These are phyloP conservation scores for Elymus sibiricus DNA, from an alignment of 176 grass and related monocot genomes.

Conservation along the genomic window DNA sequence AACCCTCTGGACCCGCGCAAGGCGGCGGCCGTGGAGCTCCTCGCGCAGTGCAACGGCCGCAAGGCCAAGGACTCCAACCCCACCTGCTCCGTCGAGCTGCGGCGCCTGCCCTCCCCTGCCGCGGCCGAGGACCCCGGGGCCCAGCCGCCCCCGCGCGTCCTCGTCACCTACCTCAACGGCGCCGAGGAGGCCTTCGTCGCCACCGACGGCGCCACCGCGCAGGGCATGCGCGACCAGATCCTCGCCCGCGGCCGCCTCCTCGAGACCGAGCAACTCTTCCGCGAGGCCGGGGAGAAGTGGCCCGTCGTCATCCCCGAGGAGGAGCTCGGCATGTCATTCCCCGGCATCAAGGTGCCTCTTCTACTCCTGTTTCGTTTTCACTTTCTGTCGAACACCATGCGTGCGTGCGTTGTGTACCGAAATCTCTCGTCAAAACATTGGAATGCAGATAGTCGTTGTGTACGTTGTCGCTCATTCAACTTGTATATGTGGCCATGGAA, in stretches of 20 bases:
- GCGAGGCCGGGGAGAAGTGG: slow-evolving; percentile 78
- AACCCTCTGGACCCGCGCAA: slow-evolving; percentile 82
- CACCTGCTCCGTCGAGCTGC: slow-evolving; percentile 88
- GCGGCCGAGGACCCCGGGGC: not conserved
- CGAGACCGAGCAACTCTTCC: slow-evolving; percentile 90
- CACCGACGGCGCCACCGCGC: slow-evolving; percentile 54
- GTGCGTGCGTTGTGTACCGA: not conserved
- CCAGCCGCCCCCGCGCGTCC: slow-evolving; percentile 43
- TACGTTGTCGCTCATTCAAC: not conserved
- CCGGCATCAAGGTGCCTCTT: slow-evolving; percentile 63
- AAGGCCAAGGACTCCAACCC: slow-evolving; percentile 97
- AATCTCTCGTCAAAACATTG: not conserved
- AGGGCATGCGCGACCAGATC: slow-evolving; percentile 74
- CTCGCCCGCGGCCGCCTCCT: slow-evolving; percentile 66
- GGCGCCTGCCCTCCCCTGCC: slow-evolving; percentile 48
- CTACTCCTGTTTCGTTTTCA: not conserved
- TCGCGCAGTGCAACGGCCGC: slow-evolving; percentile 89
- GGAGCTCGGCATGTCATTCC: slow-evolving; percentile 75
- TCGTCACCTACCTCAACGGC: slow-evolving; percentile 84
- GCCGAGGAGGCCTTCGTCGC: slow-evolving; percentile 70
- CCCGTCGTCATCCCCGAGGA: slow-evolving; percentile 78
- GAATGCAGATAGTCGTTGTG: not conserved
- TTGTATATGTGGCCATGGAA: not conserved
- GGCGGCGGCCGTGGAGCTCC: slow-evolving; percentile 84
- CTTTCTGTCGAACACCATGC: slow-evolving; percentile 36